phyloP scores from a whole-genome alignment of 2,329 filamentous ascomycete species.

The Epichloe amarillans region DNA sequence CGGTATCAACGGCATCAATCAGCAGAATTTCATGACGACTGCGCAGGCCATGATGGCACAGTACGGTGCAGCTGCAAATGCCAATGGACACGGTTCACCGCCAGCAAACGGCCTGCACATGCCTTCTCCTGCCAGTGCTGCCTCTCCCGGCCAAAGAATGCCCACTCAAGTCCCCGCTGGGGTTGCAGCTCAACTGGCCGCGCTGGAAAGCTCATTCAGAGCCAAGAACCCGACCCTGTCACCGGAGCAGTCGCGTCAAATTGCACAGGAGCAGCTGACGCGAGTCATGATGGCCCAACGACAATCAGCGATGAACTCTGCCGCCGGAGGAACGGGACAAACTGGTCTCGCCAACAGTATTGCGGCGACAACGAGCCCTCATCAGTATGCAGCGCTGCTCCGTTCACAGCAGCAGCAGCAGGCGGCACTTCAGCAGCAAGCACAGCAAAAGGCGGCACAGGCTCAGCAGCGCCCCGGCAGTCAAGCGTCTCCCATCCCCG shows the following conservation, averaged over 20 bases:
- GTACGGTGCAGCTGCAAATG: slow-evolving; percentile 23
- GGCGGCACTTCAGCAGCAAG: slow-evolving; percentile 18
- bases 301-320: slow-evolving; percentile 41
- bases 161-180: slow-evolving; percentile 32
- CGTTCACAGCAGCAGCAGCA: slow-evolving; percentile 42
- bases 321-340: slow-evolving; percentile 35
- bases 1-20: slow-evolving; percentile 33
- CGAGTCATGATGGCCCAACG: slow-evolving; percentile 34
- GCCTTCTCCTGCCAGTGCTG: slow-evolving; percentile 28
- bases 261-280: slow-evolving; percentile 37
- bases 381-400: slow-evolving; percentile 46
- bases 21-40: slow-evolving; percentile 39
- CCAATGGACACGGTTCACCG: slow-evolving; percentile 28
- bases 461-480: slow-evolving; percentile 17
- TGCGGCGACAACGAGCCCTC: slow-evolving; percentile 36
- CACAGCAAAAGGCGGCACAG: slow-evolving; percentile 13
- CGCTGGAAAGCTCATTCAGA: slow-evolving; percentile 39
- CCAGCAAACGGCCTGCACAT: slow-evolving; percentile 33
- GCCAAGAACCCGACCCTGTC: slow-evolving; percentile 37
- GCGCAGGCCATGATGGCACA: slow-evolving; percentile 39
- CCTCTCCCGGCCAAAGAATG: slow-evolving; percentile 28
- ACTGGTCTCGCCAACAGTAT: slow-evolving; percentile 35
- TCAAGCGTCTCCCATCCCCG: slow-evolving; percentile 12
- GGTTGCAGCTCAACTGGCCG: slow-evolving; percentile 34
- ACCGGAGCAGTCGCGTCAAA: slow-evolving; percentile 34